Evolutionary conservation across 2,329 filamentous ascomycete species (phyloP).

Genomic region (Neopestalotiopsis sp.): DNA sequence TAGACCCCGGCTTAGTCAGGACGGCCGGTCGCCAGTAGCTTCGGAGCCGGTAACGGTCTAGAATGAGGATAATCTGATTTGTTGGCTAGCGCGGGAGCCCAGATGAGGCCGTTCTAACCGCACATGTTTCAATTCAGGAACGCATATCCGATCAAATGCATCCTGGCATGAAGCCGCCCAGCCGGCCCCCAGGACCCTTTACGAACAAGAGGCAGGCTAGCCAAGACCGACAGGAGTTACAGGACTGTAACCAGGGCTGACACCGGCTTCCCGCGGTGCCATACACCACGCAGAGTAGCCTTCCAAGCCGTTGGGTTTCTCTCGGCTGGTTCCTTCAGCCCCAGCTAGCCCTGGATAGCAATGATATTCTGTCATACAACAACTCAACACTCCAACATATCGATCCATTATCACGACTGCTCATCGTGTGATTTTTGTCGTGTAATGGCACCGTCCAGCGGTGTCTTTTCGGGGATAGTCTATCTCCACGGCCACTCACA

Average conservation of each 20-base stretch:
- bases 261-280: not conserved
- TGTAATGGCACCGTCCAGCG: not conserved
- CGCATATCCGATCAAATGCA: not conserved
- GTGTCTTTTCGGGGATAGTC: not conserved
- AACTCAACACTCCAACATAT: not conserved
- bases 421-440: not conserved
- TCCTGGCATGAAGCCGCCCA: not conserved
- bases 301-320: not conserved
- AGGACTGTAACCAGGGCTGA: not conserved
- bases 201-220: not conserved
- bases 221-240: conserved; percentile 1
- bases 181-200: not conserved
- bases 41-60: not conserved
- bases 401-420: not conserved
- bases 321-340: not conserved
- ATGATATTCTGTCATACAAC: too few relatives aligned
- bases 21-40: not conserved
- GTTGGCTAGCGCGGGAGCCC: not conserved
- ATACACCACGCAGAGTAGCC: not conserved
- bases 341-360: not conserved
- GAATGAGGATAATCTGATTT: not conserved
- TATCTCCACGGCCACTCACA: not conserved
- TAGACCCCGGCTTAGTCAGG: not conserved
- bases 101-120: not conserved
- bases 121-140: not conserved